Base-by-base conservation (phyloP, 2,329 filamentous ascomycete genomes). In the Penicillium sp. region DNA sequence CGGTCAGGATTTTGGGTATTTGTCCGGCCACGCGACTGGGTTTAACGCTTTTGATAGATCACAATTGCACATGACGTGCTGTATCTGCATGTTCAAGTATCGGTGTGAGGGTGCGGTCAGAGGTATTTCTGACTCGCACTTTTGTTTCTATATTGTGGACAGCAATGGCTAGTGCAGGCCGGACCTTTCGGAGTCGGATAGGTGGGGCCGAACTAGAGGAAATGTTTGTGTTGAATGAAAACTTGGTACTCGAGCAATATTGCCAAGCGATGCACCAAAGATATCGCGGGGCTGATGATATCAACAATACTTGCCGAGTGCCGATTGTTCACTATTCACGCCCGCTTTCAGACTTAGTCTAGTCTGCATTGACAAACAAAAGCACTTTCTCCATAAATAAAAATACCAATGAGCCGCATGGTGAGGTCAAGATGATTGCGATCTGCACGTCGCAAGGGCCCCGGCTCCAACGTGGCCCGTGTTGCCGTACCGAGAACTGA, bases 201-300 rank as follows among this genome's bases (percentile, higher is more conserved):
- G 62, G 62, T 61, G 62, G 62, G 61, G 60, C 62, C 61, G 58
- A 47, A 36, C 14, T 11, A 23, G 26, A n/a, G 18, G 18, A 2
- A 20, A 20, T 20, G 18, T 28, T 36, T 29, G 16, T 16, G 29
- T 13, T 28, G 32, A 36, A 36, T 32, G 29, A 24, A 23, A 36
- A 36, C 10, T n/a, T 10, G 29, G 26, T 27, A 18, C 18, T 10
- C 23, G 29, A 44, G 26, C 9, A 14, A 24, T 26, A 34, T 18
- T 44, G 44, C 49, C 39, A 48, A 47, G 48, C 20, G 29, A 38
- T n/a, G 35, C 42, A 26, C 20, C 9, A 27, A 46, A 13, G 16
- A 38, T 23, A 42, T 23, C 22, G 24, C 24, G 29, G 14, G 11
- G 3, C 6, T 2, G 31, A 18, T n/a, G n/a, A 34, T 20, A 28